These are phyloP conservation scores for Exobasidium rhododendri DNA, from an alignment of 1,284 basidiomycete genomes.

Conservation along the genomic window DNA sequence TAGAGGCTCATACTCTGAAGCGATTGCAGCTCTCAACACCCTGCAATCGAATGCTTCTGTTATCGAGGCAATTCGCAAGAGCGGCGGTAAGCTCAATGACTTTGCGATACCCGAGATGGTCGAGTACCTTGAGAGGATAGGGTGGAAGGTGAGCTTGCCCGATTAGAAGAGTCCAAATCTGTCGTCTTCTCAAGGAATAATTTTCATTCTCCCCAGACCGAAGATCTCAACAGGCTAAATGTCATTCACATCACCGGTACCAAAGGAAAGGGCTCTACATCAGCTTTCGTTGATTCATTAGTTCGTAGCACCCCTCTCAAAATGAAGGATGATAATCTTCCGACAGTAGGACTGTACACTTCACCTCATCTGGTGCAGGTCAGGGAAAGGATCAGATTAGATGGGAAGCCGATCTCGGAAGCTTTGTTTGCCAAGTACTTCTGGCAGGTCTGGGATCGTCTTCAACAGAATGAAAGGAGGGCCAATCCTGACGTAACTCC, in stretches of 20 bases:
- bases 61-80: conserved; percentile 76
- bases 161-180: too few relatives aligned
- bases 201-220: too few relatives aligned
- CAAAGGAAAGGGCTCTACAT: conserved; percentile 97
- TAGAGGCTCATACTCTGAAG: conserved; percentile 61
- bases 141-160: conserved; percentile 63
- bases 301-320: conserved; percentile 28
- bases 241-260: conserved; percentile 97
- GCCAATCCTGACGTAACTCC: conserved; percentile 58
- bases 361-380: conserved; percentile 96
- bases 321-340: not conserved
- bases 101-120: conserved; percentile 82
- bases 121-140: conserved; percentile 82
- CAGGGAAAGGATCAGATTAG: conserved; percentile 89
- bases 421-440: conserved; percentile 84
- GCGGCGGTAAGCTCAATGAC: conserved; percentile 67
- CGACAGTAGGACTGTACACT: conserved; percentile 75
- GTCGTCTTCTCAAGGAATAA: too few relatives aligned
- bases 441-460: conserved; percentile 91
- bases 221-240: conserved; percentile 81
- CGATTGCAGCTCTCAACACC: conserved; percentile 81
- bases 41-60: conserved; percentile 91
- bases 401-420: conserved; percentile 84
- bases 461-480: conserved; percentile 63
- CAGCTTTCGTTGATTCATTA: conserved; percentile 67